Conservation (phyloP, 2,329 filamentous ascomycete species). For the Xylaria hypoxylon region DNA sequence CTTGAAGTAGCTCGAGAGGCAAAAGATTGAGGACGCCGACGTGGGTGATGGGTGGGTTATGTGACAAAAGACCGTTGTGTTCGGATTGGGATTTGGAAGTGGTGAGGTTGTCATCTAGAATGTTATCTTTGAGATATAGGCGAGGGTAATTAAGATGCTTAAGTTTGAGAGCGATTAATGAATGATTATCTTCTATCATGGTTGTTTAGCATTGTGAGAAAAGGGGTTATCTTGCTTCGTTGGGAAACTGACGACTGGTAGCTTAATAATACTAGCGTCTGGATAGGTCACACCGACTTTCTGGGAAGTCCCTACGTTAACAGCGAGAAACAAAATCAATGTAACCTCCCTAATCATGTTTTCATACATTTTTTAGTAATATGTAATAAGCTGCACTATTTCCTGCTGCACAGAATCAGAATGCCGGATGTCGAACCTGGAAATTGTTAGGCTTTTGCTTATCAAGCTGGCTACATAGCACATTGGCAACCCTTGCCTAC, state of each 20-base stretch:
- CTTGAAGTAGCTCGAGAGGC: slow-evolving; percentile 16
- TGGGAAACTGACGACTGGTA: background rate
- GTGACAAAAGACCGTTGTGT: background rate
- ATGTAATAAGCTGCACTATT: no score
- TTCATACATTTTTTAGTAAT: no score
- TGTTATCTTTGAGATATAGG: slow-evolving; percentile 8
- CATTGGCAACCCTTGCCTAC: no score
- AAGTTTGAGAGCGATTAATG: background rate
- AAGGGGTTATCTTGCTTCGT: no score
- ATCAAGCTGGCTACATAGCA: no score
- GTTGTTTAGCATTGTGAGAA: no score
- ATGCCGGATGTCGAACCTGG: no score
- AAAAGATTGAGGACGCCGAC: slow-evolving; percentile 14
- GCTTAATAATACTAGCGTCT: background rate
- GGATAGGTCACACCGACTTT: background rate
- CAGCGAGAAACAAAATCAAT: no score
- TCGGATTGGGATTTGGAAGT: background rate
- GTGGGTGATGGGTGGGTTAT: background rate
- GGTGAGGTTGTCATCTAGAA: slow-evolving; percentile 5
- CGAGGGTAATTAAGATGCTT: background rate
- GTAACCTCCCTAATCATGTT: no score
- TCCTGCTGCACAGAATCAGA: no score
- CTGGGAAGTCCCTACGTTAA: no score
- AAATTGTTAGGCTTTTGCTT: no score
- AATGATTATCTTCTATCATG: background rate